Percentiles rank a stretch among this genome's conserved stretches.
These are phyloP conservation scores for Melanomma pulvis-pyrius DNA, from an alignment of 495 filamentous ascomycete genomes.

Conservation along the genomic window DNA sequence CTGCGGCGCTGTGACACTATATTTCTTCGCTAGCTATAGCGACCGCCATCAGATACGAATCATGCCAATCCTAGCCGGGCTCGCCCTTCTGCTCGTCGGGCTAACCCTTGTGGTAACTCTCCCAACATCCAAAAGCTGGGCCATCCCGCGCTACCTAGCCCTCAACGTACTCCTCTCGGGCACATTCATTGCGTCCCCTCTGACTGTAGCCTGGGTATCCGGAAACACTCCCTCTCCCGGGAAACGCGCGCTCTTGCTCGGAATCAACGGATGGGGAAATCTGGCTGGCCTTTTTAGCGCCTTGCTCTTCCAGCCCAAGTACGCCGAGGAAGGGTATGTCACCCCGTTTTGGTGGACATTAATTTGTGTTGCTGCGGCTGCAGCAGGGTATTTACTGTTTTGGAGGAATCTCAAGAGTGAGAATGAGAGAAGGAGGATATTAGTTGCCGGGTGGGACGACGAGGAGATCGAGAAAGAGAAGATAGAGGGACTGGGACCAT, in stretches of 20 bases:
- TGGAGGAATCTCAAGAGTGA: constrained; percentile 41
- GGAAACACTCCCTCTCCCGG: constrained; percentile 58
- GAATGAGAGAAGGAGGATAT: constrained; percentile 42
- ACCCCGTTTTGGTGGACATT: constrained; percentile 52
- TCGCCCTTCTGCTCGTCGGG: constrained; percentile 52
- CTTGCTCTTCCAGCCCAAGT: constrained; percentile 53
- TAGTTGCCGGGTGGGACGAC: constrained; percentile 35
- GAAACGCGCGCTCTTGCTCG: constrained; percentile 58
- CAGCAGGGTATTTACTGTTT: constrained; percentile 50
- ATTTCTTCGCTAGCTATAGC: constrained; percentile 52
- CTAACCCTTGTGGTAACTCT: constrained; percentile 50
- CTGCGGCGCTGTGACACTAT: constrained; percentile 53
- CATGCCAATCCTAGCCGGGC: constrained; percentile 53
- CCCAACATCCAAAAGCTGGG: constrained; percentile 38
- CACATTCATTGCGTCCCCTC: constrained; percentile 56
- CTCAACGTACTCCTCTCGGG: constrained; percentile 60
- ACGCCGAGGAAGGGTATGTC: constrained; percentile 42
- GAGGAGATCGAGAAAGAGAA: constrained; percentile 38
- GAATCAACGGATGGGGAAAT: constrained; percentile 65
- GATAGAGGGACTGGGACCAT: constrained; percentile 18
- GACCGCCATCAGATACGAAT: constrained; percentile 53
- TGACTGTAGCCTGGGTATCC: constrained; percentile 61
- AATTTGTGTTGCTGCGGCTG: constrained; percentile 46
- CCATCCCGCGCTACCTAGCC: constrained; percentile 49
- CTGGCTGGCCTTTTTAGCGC: constrained; percentile 57